Percentiles rank a stretch among this genome's conserved stretches.
Evolutionary conservation across 257 asterid genomes (phyloP).

Genomic region (Solanum piurae): DNA sequence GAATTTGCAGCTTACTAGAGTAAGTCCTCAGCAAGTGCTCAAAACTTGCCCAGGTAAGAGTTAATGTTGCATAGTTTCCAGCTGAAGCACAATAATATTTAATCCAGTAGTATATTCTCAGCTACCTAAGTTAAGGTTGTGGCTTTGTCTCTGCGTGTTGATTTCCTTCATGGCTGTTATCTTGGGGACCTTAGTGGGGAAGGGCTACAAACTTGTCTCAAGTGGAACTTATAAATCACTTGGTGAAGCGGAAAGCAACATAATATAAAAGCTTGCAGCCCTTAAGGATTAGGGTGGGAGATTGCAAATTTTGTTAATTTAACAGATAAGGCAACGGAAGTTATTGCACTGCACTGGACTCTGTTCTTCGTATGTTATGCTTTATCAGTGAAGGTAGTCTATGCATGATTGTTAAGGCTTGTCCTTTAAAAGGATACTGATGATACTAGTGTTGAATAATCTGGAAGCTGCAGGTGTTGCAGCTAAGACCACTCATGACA

Average conservation of each 20-base stretch:
- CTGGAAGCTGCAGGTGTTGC: background rate
- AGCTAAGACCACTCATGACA: background rate
- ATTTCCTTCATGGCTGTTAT: background rate
- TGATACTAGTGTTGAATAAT: background rate
- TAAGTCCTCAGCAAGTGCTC: background rate
- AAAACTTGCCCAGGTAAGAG: background rate
- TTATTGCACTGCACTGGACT: background rate
- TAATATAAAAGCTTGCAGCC: background rate
- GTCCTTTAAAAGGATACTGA: background rate
- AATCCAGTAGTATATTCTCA: background rate
- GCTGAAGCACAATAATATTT: background rate
- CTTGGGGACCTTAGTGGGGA: background rate
- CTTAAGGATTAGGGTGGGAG: background rate
- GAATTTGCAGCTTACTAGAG: background rate
- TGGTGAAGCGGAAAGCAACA: background rate
- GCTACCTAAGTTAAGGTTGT: background rate
- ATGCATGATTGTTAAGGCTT: background rate
- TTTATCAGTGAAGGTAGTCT: background rate
- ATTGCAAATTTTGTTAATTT: background rate
- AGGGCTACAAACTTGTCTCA: background rate
- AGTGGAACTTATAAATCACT: background rate
- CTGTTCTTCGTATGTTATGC: background rate
- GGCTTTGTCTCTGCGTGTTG: background rate
- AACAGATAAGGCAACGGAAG: background rate
- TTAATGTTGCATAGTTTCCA: background rate